phyloP scores from a whole-genome alignment of 2,329 filamentous ascomycete genomes.

The Trichophyton simii region DNA sequence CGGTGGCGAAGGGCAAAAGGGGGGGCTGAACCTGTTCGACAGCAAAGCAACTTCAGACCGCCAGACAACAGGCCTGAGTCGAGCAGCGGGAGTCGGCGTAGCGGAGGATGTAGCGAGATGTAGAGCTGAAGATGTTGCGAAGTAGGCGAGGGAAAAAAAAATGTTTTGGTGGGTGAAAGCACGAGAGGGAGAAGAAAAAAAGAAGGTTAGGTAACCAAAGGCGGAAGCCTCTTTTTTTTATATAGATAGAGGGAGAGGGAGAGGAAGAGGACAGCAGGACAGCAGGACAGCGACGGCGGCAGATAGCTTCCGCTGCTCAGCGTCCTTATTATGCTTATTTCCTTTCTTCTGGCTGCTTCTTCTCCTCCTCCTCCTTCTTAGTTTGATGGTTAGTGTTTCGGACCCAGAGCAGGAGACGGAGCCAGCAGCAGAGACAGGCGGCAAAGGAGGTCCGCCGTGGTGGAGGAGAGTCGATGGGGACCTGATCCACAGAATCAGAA shows the following conservation, averaged over 20 bases:
- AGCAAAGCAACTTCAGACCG: neutral
- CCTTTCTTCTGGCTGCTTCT: neutral
- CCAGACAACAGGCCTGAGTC: neutral
- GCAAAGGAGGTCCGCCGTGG: neutral
- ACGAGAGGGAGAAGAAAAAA: neutral
- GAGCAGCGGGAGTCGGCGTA: neutral
- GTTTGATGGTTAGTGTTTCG: neutral
- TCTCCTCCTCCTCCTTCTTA: neutral
- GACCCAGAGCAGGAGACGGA: neutral
- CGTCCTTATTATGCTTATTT: too few species aligned
- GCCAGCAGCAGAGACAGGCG: neutral
- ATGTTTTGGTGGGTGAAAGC: neutral
- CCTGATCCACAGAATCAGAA: neutral
- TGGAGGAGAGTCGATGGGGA: constrained; percentile 3
- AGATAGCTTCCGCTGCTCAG: too few species aligned
- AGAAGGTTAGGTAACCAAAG: neutral
- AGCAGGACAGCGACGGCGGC: neutral
- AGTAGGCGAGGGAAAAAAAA: neutral
- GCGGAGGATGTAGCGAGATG: neutral
- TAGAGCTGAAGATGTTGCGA: too few species aligned
- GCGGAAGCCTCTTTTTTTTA: neutral
- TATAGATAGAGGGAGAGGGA: neutral
- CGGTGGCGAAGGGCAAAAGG: neutral
- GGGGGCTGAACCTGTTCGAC: neutral
- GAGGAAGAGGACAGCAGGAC: neutral